Conservation (phyloP, 495 filamentous ascomycete species). For the Cairneyella variabilis region DNA sequence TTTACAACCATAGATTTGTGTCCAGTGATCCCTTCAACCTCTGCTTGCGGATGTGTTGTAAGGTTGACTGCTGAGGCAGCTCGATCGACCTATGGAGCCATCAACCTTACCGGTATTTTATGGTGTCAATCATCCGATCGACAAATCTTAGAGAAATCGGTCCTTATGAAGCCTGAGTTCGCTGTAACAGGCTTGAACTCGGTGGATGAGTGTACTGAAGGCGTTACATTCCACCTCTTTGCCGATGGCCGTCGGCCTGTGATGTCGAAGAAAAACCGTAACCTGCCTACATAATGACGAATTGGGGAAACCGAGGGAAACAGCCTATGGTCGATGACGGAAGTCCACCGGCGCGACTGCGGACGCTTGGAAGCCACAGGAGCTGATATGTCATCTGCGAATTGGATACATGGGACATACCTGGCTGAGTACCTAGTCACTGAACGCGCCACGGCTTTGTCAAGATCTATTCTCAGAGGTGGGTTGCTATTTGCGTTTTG, state of each 20-base stretch:
- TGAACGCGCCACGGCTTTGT: too few relatives aligned
- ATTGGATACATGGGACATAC: too few relatives aligned
- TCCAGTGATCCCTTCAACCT: slow-evolving; percentile 62
- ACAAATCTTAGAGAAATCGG: slow-evolving; percentile 83
- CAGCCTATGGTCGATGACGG: not conserved
- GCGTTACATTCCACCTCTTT: slow-evolving; percentile 88
- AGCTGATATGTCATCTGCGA: too few relatives aligned
- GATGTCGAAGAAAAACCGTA: slow-evolving; percentile 86
- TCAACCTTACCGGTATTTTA: slow-evolving; percentile 38
- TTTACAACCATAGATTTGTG: slow-evolving; percentile 71
- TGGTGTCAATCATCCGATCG: slow-evolving; percentile 87
- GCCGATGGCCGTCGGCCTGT: slow-evolving; percentile 75
- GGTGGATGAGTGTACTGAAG: slow-evolving; percentile 58
- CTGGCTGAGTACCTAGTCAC: too few relatives aligned
- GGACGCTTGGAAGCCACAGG: slow-evolving; percentile 1
- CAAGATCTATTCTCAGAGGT: not conserved
- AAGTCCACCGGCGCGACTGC: not conserved
- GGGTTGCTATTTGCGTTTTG: not conserved
- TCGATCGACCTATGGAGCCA: slow-evolving; percentile 83
- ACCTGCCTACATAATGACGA: slow-evolving; percentile 61
- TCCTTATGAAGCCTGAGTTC: slow-evolving; percentile 61
- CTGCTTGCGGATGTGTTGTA: slow-evolving; percentile 49
- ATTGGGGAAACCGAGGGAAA: not conserved
- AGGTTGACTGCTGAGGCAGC: slow-evolving; percentile 77
- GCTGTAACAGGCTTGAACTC: slow-evolving; percentile 60